phyloP scores from a whole-genome alignment of 768 basidiomycete genomes.

The Phaffia australis region DNA sequence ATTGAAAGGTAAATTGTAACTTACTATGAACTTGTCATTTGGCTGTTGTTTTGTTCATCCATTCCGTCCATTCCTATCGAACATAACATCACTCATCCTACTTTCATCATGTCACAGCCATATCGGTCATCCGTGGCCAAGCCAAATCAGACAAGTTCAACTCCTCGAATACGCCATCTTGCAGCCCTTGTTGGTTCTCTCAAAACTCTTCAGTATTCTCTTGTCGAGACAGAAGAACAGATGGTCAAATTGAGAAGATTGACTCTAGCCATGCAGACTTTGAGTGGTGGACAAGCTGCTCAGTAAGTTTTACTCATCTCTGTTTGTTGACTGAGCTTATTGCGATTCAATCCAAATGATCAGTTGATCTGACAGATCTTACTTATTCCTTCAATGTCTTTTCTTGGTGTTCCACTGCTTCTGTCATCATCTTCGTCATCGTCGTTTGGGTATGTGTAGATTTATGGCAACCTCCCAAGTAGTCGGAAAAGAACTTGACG shows the following conservation, averaged over 20 bases:
- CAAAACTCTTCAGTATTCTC: slow-evolving; percentile 6
- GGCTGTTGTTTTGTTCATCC: background rate
- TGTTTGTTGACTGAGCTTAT: background rate
- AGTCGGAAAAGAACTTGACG: slow-evolving; percentile 21
- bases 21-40: too few relatives aligned
- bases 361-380: too few relatives aligned
- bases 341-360: too few relatives aligned
- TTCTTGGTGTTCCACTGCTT: background rate
- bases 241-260: slow-evolving; percentile 20
- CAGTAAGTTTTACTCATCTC: slow-evolving; percentile 3
- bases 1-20: too few relatives aligned
- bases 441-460: background rate
- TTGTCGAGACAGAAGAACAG: slow-evolving; percentile 9
- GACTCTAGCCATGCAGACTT: slow-evolving; percentile 15
- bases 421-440: background rate
- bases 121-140: background rate
- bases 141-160: background rate
- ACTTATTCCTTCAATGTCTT: background rate
- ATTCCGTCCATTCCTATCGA: background rate
- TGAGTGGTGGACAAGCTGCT: slow-evolving; percentile 17
- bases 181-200: slow-evolving; percentile 9
- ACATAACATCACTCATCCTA: background rate
- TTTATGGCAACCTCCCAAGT: slow-evolving; percentile 25
- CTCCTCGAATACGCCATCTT: slow-evolving; percentile 19
- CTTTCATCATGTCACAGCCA: background rate